Conservation (phyloP, 345 rosid genomes). For the Brassica cretica region DNA sequence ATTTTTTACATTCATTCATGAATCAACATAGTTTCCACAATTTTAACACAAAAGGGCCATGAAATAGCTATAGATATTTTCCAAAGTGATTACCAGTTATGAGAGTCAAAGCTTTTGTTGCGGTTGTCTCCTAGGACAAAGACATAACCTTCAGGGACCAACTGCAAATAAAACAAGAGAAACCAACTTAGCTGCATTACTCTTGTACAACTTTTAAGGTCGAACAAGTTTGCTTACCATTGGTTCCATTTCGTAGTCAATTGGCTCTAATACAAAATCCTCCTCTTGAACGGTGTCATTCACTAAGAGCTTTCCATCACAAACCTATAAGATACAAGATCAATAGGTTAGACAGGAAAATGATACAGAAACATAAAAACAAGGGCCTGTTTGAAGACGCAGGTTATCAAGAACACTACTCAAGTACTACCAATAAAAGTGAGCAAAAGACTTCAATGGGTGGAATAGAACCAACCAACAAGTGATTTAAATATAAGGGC, state of each 20-base stretch:
- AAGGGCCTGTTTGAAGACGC: not conserved
- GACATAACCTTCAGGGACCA: conserved; percentile 81
- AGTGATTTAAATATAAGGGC: conserved; percentile 32
- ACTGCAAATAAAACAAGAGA: conserved; percentile 44
- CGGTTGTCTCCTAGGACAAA: conserved; percentile 96
- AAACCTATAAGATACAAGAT: conserved; percentile 50
- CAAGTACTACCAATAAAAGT: not conserved
- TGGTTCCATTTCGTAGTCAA: conserved; percentile 70
- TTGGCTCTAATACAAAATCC: conserved; percentile 71
- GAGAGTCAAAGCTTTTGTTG: conserved; percentile 89
- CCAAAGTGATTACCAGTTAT: conserved; percentile 60
- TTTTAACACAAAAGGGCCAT: not conserved
- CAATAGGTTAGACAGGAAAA: not conserved
- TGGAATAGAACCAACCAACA: conserved; percentile 28
- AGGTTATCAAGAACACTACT: not conserved
- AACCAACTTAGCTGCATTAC: not conserved
- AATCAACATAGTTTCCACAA: conserved; percentile 17
- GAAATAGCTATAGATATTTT: not conserved
- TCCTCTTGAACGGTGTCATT: conserved; percentile 65
- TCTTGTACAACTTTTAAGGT: not conserved
- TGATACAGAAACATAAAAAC: not conserved
- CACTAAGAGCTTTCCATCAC: conserved; percentile 68
- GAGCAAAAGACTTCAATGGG: conserved; percentile 19
- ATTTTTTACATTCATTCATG: conserved; percentile 19
- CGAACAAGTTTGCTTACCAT: conserved; percentile 45